Percentiles rank a stretch among this genome's conserved stretches.
These are phyloP conservation scores for Myotisia sp. DNA, from an alignment of 2,329 filamentous ascomycete genomes.

Conservation along the genomic window DNA sequence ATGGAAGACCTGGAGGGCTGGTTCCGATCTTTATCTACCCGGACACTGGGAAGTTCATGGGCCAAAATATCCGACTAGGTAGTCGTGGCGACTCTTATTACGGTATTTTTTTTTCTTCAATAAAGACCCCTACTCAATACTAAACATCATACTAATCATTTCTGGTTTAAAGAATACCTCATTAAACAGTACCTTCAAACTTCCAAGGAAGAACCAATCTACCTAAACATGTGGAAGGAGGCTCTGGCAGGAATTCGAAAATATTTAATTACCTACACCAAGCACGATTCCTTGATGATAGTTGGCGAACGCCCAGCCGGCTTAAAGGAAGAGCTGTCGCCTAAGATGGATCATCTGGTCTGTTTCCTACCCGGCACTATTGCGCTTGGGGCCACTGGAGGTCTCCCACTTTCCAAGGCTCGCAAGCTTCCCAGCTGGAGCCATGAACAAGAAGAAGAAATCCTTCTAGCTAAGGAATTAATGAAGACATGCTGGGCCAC, in stretches of 20 bases:
- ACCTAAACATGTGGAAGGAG: constrained; percentile 87
- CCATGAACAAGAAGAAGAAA: constrained; percentile 68
- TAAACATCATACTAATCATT: constrained; percentile 11
- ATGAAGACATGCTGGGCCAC: constrained; percentile 98
- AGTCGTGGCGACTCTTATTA: constrained; percentile 97
- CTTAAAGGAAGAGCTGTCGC: constrained; percentile 48
- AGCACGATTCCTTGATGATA: constrained; percentile 67
- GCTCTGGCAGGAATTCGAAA: constrained; percentile 73
- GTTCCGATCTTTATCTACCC: constrained; percentile 86
- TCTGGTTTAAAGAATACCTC: constrained; percentile 55
- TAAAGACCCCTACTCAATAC: not conserved
- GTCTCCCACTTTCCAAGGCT: constrained; percentile 59
- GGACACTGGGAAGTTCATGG: constrained; percentile 61
- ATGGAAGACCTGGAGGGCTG: constrained; percentile 63
- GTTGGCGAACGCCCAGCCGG: constrained; percentile 74
- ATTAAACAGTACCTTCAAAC: constrained; percentile 98
- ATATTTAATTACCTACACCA: constrained; percentile 79
- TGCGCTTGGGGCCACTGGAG: constrained; percentile 71
- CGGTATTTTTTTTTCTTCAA: constrained; percentile 23
- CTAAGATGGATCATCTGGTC: constrained; percentile 96
- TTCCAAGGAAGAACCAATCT: constrained; percentile 67
- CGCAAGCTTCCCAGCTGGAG: constrained; percentile 60
- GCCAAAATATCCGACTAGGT: constrained; percentile 75
- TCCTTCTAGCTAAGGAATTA: constrained; percentile 72
- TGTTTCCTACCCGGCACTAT: constrained; percentile 98